Conservation (phyloP, 495 filamentous ascomycete genomes). For the Alectoria sarmentosa region DNA sequence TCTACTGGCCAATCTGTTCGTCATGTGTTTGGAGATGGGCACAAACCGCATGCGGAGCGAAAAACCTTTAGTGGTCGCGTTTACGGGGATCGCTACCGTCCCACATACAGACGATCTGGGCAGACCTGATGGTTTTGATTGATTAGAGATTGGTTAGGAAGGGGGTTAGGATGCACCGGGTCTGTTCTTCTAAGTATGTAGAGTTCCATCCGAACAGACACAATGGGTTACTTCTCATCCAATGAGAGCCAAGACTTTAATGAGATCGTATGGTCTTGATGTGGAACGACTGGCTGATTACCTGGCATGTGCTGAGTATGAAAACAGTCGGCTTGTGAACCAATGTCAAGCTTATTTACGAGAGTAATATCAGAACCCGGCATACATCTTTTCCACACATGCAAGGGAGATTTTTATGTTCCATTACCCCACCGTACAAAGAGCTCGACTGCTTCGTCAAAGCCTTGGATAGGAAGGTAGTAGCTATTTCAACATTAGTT, state of each 20-base stretch:
- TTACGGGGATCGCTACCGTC: slow-evolving; percentile 10
- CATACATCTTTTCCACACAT: background rate
- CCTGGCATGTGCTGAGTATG: background rate
- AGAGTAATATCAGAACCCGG: background rate
- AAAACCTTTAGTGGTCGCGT: background rate
- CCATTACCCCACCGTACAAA: background rate
- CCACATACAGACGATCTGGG: background rate
- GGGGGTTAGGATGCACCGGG: background rate
- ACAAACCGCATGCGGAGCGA: background rate
- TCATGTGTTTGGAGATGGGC: background rate
- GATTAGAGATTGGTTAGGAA: background rate
- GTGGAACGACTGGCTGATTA: background rate
- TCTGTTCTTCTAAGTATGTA: background rate
- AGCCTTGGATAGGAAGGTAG: no score
- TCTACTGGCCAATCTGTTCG: slow-evolving; percentile 1
- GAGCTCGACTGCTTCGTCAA: no score
- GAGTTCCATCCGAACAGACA: background rate
- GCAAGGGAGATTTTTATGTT: background rate
- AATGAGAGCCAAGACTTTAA: background rate
- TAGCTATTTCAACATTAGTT: no score
- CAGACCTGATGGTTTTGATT: background rate
- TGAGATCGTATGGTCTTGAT: background rate
- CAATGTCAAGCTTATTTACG: background rate
- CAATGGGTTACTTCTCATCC: background rate
- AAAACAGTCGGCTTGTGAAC: background rate